These are phyloP conservation scores for Petunia secreta DNA, from an alignment of 257 asterid genomes.

Conservation along the genomic window DNA sequence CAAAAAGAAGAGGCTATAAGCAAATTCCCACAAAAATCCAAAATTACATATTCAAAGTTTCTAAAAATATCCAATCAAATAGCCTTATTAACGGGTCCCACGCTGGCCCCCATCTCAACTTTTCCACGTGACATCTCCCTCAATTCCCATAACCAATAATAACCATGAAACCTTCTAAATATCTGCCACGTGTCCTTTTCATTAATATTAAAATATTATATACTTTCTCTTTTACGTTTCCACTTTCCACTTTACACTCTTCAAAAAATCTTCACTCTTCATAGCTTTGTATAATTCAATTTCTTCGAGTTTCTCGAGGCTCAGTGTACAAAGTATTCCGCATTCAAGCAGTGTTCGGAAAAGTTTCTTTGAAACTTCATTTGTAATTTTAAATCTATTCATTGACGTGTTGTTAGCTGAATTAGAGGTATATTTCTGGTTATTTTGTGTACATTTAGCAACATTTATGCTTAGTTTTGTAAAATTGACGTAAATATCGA, in stretches of 20 bases:
- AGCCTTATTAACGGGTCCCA: conserved; percentile 25
- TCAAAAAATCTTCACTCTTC: conserved; percentile 4
- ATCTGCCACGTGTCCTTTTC: not conserved
- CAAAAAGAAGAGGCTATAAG: conserved; percentile 20
- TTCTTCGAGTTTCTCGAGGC: not conserved
- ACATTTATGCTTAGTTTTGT: not conserved
- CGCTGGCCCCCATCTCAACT: not conserved
- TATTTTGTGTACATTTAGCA: not conserved
- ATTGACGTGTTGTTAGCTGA: not conserved
- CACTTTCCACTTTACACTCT: conserved; percentile 5
- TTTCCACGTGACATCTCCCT: conserved; percentile 23
- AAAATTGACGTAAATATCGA: not conserved
- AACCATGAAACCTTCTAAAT: not conserved
- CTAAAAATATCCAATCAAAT: conserved; percentile 23
- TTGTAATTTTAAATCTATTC: not conserved
- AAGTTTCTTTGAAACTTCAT: too few relatives aligned
- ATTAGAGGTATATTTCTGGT: not conserved
- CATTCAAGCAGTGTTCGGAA: too few relatives aligned
- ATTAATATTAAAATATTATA: too few relatives aligned
- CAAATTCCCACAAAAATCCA: not conserved
- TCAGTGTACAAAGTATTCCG: too few relatives aligned
- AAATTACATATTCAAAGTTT: not conserved
- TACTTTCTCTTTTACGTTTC: not conserved
- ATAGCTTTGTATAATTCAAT: not conserved
- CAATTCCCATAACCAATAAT: not conserved